phyloP scores from a whole-genome alignment of 2,329 filamentous ascomycete genomes.

The Proliferodiscus dingleyae region DNA sequence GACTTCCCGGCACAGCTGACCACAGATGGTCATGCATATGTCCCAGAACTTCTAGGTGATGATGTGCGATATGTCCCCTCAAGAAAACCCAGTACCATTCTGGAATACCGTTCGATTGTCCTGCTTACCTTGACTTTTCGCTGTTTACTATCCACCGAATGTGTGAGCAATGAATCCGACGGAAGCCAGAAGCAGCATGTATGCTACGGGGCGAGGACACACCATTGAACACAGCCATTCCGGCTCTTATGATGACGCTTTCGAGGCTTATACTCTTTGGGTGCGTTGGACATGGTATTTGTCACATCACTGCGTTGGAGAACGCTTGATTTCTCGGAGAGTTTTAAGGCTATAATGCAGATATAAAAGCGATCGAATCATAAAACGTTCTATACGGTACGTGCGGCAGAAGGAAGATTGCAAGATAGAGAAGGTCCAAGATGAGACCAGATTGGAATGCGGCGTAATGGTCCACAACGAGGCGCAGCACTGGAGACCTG shows the following conservation, averaged over 20 bases:
- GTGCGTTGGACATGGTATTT: conserved; percentile 9
- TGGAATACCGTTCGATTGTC: neutral
- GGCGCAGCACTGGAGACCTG: neutral
- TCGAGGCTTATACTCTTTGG: conserved; percentile 18
- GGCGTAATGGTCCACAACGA: neutral
- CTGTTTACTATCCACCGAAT: conserved; percentile 18
- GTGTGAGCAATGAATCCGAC: too few species aligned
- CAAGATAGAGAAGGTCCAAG: neutral
- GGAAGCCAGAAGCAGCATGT: too few species aligned
- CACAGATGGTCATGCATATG: too few species aligned
- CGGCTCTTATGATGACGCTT: conserved; percentile 33
- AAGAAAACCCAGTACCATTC: neutral
- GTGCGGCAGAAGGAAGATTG: neutral
- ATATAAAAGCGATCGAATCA: neutral
- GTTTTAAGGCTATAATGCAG: neutral
- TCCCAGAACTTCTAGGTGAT: too few species aligned
- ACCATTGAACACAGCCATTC: conserved; percentile 31
- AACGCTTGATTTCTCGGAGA: too few species aligned
- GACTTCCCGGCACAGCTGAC: too few species aligned
- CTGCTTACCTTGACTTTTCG: conserved; percentile 33
- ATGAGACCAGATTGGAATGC: neutral
- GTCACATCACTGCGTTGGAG: neutral
- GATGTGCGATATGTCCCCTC: too few species aligned
- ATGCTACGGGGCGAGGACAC: too few species aligned
- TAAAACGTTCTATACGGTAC: neutral